phyloP scores from a whole-genome alignment of 2,329 filamentous ascomycete species.

The Stachybotrys chartarum region DNA sequence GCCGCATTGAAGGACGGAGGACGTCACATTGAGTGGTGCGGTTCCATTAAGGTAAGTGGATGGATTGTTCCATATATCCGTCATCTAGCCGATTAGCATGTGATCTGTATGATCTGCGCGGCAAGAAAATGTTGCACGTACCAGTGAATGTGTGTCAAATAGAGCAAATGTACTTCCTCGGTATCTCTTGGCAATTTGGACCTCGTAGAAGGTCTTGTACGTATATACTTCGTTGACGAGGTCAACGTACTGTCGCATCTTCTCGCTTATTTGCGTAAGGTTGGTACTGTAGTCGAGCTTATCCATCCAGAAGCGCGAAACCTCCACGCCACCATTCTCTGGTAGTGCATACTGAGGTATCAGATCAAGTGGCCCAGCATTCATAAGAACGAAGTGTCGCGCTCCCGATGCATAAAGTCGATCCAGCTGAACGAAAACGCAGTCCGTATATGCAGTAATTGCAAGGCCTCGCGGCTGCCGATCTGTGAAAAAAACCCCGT shows the following conservation, averaged over 20 bases:
- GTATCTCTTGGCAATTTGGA: not conserved
- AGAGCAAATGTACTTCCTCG: conserved; percentile 1
- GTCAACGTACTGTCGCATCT: not conserved
- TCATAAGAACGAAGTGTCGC: not conserved
- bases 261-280: not conserved
- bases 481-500: not conserved
- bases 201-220: not conserved
- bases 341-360: conserved; percentile 1
- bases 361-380: not conserved
- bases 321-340: not conserved
- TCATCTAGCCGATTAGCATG: not conserved
- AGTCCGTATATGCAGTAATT: not conserved
- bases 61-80: conserved; percentile 1
- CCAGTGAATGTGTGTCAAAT: not conserved
- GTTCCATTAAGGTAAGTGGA: not conserved
- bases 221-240: not conserved
- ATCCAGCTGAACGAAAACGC: not conserved
- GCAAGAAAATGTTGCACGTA: not conserved
- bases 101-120: not conserved
- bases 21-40: not conserved
- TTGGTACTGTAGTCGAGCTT: not conserved
- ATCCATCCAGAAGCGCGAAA: not conserved
- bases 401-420: not conserved
- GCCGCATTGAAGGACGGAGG: not conserved
- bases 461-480: not conserved